Evolutionary conservation across 306 rosid genomes (phyloP).

Genomic region (Morella rubra): DNA sequence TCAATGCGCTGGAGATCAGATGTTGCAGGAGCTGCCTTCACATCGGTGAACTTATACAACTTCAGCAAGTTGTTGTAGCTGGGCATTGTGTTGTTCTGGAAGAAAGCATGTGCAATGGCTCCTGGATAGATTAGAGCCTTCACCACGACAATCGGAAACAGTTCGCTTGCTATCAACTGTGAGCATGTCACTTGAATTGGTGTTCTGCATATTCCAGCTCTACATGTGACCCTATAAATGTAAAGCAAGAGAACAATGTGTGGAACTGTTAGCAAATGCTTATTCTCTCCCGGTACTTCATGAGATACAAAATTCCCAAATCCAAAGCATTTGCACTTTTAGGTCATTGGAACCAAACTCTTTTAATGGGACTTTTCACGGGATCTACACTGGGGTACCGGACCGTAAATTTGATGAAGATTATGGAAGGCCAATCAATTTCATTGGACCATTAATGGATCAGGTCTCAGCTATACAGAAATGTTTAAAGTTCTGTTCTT

Average conservation of each 20-base stretch:
- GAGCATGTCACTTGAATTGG: slow-evolving; percentile 76
- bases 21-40: slow-evolving; percentile 28
- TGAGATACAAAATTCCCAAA: too few relatives aligned
- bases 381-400: too few relatives aligned
- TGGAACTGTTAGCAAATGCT: too few relatives aligned
- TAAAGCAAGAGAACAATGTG: slow-evolving; percentile 3
- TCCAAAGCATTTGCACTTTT: too few relatives aligned
- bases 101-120: slow-evolving; percentile 56
- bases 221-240: slow-evolving; percentile 60
- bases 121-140: slow-evolving; percentile 77
- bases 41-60: slow-evolving; percentile 33
- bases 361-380: too few relatives aligned
- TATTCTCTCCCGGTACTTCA: too few relatives aligned
- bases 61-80: slow-evolving; percentile 39
- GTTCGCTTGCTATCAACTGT: slow-evolving; percentile 57
- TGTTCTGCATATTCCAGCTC: slow-evolving; percentile 56
- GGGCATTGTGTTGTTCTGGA: slow-evolving; percentile 37
- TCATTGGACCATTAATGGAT: too few relatives aligned
- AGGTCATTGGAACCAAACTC: too few relatives aligned
- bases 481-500: too few relatives aligned
- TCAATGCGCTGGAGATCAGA: slow-evolving; percentile 74
- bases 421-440: too few relatives aligned
- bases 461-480: too few relatives aligned
- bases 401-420: too few relatives aligned
- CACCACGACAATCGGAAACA: slow-evolving; percentile 48